These are phyloP conservation scores for Scedosporium dehoogii DNA, from an alignment of 2,329 filamentous ascomycete species.

Conservation along the genomic window DNA sequence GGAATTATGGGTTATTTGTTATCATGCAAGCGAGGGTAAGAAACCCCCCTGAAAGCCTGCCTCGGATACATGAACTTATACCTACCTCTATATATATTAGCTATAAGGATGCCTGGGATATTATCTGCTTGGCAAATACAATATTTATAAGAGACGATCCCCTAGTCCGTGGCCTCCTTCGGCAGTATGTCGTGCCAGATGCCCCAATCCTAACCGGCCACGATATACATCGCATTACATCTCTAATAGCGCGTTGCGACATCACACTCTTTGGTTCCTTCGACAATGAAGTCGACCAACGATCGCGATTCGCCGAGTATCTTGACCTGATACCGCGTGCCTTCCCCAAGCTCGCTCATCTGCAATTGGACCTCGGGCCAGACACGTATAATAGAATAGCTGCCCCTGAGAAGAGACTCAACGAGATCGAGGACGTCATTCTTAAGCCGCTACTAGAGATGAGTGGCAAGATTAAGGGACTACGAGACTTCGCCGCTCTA, in stretches of 20 bases:
- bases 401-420: neutral
- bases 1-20: slow-evolving; percentile 20
- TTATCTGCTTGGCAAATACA: neutral
- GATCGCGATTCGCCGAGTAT: neutral
- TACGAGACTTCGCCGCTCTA: neutral
- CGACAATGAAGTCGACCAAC: neutral
- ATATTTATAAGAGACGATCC: neutral
- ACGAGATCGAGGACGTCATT: neutral
- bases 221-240: neutral
- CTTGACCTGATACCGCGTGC: neutral
- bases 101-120: neutral
- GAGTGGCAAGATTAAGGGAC: neutral
- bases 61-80: neutral
- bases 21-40: slow-evolving; percentile 18
- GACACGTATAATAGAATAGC: neutral
- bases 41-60: neutral
- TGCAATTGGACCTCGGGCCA: neutral
- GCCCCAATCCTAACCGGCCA: neutral
- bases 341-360: neutral
- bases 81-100: neutral
- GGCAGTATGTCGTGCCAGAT: neutral
- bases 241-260: neutral
- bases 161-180: neutral
- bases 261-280: neutral
- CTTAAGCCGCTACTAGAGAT: neutral